Evolutionary conservation across 179 eudicot species (phyloP).

Genomic region (Sideroxylon spinosum): DNA sequence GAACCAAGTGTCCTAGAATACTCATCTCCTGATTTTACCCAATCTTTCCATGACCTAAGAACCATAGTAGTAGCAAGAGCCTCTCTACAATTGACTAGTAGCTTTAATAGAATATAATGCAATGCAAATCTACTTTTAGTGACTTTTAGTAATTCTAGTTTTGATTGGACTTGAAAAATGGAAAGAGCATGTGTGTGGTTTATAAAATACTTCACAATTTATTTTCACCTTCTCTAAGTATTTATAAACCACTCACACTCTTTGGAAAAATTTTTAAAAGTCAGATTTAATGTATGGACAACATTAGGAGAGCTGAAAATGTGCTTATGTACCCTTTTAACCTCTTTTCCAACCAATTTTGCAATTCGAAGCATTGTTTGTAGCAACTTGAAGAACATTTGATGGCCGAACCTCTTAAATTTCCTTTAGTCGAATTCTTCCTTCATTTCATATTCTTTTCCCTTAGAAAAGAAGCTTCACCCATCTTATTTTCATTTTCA

Average conservation of each 20-base stretch:
- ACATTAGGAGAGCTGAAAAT: conserved; percentile 25
- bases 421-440: not conserved
- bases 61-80: conserved; percentile 9
- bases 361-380: conserved; percentile 21
- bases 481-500: too few relatives aligned
- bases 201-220: conserved; percentile 10
- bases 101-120: conserved; percentile 12
- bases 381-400: conserved; percentile 7
- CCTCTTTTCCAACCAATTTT: not conserved
- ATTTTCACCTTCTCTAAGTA: not conserved
- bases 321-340: conserved; percentile 22
- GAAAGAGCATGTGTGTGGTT: conserved; percentile 7
- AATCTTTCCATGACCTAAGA: conserved; percentile 12
- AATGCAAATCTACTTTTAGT: conserved; percentile 29
- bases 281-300: conserved; percentile 19
- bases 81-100: conserved; percentile 15
- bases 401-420: not conserved
- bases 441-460: too few relatives aligned
- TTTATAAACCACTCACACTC: not conserved
- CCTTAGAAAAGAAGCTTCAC: too few relatives aligned
- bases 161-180: conserved; percentile 10
- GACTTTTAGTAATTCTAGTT: conserved; percentile 18
- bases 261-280: conserved; percentile 15
- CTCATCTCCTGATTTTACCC: conserved; percentile 9
- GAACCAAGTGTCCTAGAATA: not conserved